Percentiles rank a stretch among this genome's conserved stretches.
These are phyloP conservation scores for Sporothrix mexicana DNA, from an alignment of 2,329 filamentous ascomycete species.

Conservation along the genomic window DNA sequence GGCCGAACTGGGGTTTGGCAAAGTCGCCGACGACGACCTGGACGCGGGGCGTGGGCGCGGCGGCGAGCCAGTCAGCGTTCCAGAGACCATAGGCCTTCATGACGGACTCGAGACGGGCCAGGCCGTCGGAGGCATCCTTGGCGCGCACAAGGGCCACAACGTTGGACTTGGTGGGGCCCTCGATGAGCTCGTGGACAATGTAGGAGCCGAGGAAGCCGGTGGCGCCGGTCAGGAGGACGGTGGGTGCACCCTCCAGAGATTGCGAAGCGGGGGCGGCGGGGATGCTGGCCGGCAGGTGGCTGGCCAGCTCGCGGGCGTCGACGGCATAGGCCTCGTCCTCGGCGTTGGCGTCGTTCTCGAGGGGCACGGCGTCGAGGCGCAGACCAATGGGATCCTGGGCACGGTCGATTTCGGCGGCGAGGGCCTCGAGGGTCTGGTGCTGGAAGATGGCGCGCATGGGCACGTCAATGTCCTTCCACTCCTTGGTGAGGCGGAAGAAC, in stretches of 20 bases:
- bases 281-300: conserved; percentile 40
- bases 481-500: conserved; percentile 67
- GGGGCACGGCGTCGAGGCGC: conserved; percentile 33
- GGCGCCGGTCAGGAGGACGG: conserved; percentile 83
- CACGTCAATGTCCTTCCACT: conserved; percentile 54
- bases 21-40: conserved; percentile 76
- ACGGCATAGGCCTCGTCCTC: conserved; percentile 37
- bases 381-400: conserved; percentile 37
- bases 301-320: conserved; percentile 31
- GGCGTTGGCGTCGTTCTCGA: conserved; percentile 25
- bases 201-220: conserved; percentile 90
- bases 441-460: conserved; percentile 74
- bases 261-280: conserved; percentile 39
- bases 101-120: conserved; percentile 54
- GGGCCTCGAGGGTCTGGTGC: conserved; percentile 58
- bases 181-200: conserved; percentile 75
- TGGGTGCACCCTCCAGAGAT: conserved; percentile 47
- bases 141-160: conserved; percentile 79
- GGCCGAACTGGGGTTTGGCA: conserved; percentile 72
- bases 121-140: conserved; percentile 55
- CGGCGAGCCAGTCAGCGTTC: conserved; percentile 50
- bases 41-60: conserved; percentile 53
- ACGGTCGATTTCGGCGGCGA: conserved; percentile 55
- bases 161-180: conserved; percentile 60
- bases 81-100: conserved; percentile 79